These are phyloP conservation scores for Salvia rosmarinus DNA, from an alignment of 257 asterid species.

Conservation along the genomic window DNA sequence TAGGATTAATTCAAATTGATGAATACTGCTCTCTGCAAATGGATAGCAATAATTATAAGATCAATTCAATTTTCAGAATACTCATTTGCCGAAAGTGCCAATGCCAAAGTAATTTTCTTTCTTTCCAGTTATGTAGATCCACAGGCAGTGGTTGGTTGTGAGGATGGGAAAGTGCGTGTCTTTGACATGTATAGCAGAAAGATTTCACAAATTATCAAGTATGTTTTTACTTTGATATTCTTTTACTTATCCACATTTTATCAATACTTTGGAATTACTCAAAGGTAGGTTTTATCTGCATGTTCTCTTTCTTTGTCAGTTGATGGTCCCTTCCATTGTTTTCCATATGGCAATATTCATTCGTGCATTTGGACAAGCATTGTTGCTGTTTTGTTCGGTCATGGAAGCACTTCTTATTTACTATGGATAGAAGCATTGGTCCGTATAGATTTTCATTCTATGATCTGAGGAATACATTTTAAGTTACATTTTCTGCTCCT, in stretches of 20 bases:
- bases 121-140: slow-evolving; percentile 87
- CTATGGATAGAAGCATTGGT: slow-evolving; percentile 15
- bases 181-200: slow-evolving; percentile 96
- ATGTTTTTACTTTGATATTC: slow-evolving; percentile 31
- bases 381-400: slow-evolving; percentile 5
- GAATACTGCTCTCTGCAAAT: too few species aligned
- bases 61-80: background rate
- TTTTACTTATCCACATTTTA: slow-evolving; percentile 12
- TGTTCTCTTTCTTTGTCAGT: slow-evolving; percentile 11
- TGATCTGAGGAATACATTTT: slow-evolving; percentile 11
- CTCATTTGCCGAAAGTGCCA: slow-evolving; percentile 16
- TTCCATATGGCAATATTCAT: background rate
- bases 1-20: too few species aligned
- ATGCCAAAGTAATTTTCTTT: slow-evolving; percentile 24
- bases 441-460: slow-evolving; percentile 1
- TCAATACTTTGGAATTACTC: slow-evolving; percentile 14
- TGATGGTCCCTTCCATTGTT: slow-evolving; percentile 18
- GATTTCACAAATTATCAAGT: slow-evolving; percentile 83
- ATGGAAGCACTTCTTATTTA: slow-evolving; percentile 18
- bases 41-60: too few species aligned
- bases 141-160: slow-evolving; percentile 88
- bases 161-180: slow-evolving; percentile 88
- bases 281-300: slow-evolving; percentile 5
- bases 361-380: slow-evolving; percentile 17
- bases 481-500: slow-evolving; percentile 2